Evolutionary conservation across 805 yeast species (phyloP), one percentile per base, ranked within the genome.

Genomic region (Saccharomycopsis fibuligera): DNA sequence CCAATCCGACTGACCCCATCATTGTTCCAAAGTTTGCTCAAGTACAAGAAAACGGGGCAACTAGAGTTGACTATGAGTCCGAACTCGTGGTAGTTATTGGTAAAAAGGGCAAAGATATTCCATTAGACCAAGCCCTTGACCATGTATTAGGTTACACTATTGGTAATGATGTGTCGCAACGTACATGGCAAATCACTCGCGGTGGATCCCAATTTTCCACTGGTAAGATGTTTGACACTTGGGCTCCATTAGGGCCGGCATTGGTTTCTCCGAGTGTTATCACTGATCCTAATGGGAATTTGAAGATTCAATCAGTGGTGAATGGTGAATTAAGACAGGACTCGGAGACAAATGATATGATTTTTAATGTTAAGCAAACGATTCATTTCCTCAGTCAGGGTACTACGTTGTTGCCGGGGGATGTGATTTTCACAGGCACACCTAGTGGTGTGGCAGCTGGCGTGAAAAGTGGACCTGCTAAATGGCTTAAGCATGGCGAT

Each of bases 231-330:
- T 75, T 72, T 55, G 82, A 77, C 50, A 71, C 72, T 3, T 76
- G 73, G 72, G 78, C 80, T 1, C 82, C 82, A 21, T 58, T 76
- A 46, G 82, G 81, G 2, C 82, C 82, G 4, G 74, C 72, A 5
- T 64, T 77, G 41, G 76, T 74, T 3, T 62, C 74, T 1, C 48
- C 68, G 2, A 47, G 54, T 10, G 47, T 68, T 16, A 61, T 69
- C 27, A 48, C 60, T 1, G 62, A 66, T 39, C 70, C 73, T 16
- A 60, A 63, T 36, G n/a, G n/a, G n/a, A 50, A 56, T n/a, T 61
- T 75, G 47, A 57, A 58, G 17, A 63, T 77, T 35, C 56, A 58
- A 35, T 66, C 76, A 12, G 60, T 56, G 38, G 68, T 77, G 53
- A 76, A 76, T 53, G 81, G 78, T 22, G 72, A 71, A 52, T 43